These are phyloP conservation scores for Triangularia setosa DNA, from an alignment of 2,329 filamentous ascomycete genomes.

Conservation along the genomic window DNA sequence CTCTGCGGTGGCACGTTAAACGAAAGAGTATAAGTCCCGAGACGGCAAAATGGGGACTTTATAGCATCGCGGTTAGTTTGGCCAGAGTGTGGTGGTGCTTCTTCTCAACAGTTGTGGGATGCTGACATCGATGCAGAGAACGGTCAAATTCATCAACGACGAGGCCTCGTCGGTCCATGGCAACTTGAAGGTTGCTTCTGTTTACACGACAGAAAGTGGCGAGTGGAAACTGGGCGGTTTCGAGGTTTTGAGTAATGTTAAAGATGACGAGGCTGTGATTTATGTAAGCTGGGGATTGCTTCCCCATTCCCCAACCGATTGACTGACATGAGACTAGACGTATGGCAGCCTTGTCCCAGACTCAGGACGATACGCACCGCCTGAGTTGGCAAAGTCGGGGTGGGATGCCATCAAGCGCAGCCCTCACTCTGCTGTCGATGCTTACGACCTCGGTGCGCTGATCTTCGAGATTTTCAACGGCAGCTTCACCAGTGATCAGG, in stretches of 20 bases:
- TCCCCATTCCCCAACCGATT: slow-evolving; percentile 6
- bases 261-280: slow-evolving; percentile 90
- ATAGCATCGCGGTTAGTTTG: slow-evolving; percentile 68
- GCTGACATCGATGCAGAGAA: slow-evolving; percentile 55
- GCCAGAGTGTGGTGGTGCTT: not conserved
- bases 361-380: slow-evolving; percentile 76
- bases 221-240: slow-evolving; percentile 98
- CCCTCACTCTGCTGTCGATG: slow-evolving; percentile 76
- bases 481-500: slow-evolving; percentile 70
- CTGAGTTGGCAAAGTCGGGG: slow-evolving; percentile 79
- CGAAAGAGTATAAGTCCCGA: slow-evolving; percentile 83
- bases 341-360: slow-evolving; percentile 87
- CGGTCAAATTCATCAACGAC: slow-evolving; percentile 91
- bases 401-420: slow-evolving; percentile 88
- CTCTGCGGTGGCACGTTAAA: slow-evolving; percentile 85
- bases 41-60: slow-evolving; percentile 94
- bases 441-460: slow-evolving; percentile 79
- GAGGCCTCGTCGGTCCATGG: slow-evolving; percentile 92
- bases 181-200: slow-evolving; percentile 74
- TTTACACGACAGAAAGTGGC: slow-evolving; percentile 92
- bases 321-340: slow-evolving; percentile 47
- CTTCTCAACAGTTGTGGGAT: not conserved
- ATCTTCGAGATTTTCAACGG: slow-evolving; percentile 93
- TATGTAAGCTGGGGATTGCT: slow-evolving; percentile 52
- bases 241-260: slow-evolving; percentile 88